Percentiles rank a stretch among this genome's conserved stretches.
Conservation (phyloP, 2,329 filamentous ascomycete species). For the Colletotrichum sidae region DNA sequence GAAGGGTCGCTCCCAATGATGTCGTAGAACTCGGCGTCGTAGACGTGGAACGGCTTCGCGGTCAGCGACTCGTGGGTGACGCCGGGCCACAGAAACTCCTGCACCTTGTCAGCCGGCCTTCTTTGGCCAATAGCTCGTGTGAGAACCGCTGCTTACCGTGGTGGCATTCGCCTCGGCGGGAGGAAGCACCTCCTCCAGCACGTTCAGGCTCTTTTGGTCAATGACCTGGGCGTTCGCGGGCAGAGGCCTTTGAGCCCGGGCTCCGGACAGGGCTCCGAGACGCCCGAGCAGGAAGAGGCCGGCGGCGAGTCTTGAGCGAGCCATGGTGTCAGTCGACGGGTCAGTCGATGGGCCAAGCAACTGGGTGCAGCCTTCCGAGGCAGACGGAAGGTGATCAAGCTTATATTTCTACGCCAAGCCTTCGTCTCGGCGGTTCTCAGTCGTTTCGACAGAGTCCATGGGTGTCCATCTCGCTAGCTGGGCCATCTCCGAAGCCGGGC, state of each 20-base stretch:
- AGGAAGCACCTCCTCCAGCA: constrained; percentile 51
- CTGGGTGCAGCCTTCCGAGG: background rate
- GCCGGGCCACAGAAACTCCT: constrained; percentile 59
- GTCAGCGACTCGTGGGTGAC: constrained; percentile 50
- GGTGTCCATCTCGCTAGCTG: constrained; percentile 1
- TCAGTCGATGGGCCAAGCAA: no score
- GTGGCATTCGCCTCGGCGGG: constrained; percentile 50
- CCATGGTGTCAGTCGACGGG: constrained; percentile 4
- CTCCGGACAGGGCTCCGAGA: constrained; percentile 21
- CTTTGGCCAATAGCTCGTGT: background rate
- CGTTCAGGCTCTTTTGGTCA: constrained; percentile 57
- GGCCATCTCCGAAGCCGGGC: background rate
- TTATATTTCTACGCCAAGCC: constrained; percentile 27
- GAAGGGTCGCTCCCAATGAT: constrained; percentile 62
- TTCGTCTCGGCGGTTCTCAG: constrained; percentile 2
- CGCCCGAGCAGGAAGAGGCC: constrained; percentile 40
- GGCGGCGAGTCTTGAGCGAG: constrained; percentile 13
- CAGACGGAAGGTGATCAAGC: background rate
- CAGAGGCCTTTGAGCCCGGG: constrained; percentile 36
- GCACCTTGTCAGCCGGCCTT: background rate
- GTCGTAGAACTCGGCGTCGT: constrained; percentile 61
- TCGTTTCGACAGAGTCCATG: background rate
- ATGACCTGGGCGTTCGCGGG: constrained; percentile 51
- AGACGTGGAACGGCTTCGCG: constrained; percentile 57
- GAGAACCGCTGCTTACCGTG: constrained; percentile 43